Conservation (phyloP, 1,284 basidiomycete species). For the Athelia psychrophila region DNA sequence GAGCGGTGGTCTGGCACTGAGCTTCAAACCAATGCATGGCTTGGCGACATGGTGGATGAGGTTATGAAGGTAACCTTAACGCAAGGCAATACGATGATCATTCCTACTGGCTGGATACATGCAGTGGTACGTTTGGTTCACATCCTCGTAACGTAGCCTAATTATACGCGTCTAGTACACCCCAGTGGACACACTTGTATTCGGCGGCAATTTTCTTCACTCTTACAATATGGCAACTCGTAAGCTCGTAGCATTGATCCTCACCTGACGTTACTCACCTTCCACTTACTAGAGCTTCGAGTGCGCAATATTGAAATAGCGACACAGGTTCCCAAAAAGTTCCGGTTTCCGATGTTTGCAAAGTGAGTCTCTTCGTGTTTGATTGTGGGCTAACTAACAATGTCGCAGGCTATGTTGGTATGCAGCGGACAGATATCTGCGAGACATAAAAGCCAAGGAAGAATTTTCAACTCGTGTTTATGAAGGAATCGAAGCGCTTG, state of each 20-base stretch:
- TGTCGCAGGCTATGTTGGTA: conserved; percentile 81
- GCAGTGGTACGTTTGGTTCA: conserved; percentile 72
- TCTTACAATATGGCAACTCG: conserved; percentile 76
- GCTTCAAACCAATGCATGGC: conserved; percentile 84
- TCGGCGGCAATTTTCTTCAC: conserved; percentile 96
- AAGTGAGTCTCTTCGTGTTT: conserved; percentile 45
- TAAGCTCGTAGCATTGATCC: conserved; percentile 42
- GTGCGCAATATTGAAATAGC: conserved; percentile 90
- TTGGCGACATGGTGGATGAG: conserved; percentile 88
- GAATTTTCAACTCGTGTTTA: conserved; percentile 65
- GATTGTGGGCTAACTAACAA: conserved; percentile 5
- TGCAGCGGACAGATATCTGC: conserved; percentile 75
- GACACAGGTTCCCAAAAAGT: conserved; percentile 93
- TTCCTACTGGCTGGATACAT: conserved; percentile 97
- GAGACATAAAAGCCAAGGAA: conserved; percentile 64
- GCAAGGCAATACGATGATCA: conserved; percentile 94
- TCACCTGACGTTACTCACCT: background rate
- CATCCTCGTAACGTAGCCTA: background rate
- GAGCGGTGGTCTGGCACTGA: conserved; percentile 90
- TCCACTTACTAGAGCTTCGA: conserved; percentile 87
- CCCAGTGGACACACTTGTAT: conserved; percentile 87
- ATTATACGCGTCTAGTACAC: background rate
- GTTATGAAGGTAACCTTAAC: conserved; percentile 82
- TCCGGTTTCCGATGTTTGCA: conserved; percentile 86
- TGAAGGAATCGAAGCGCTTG: conserved; percentile 66